Evolutionary conservation across 768 basidiomycete species (phyloP).

Genomic region (Lyophyllum semitale): DNA sequence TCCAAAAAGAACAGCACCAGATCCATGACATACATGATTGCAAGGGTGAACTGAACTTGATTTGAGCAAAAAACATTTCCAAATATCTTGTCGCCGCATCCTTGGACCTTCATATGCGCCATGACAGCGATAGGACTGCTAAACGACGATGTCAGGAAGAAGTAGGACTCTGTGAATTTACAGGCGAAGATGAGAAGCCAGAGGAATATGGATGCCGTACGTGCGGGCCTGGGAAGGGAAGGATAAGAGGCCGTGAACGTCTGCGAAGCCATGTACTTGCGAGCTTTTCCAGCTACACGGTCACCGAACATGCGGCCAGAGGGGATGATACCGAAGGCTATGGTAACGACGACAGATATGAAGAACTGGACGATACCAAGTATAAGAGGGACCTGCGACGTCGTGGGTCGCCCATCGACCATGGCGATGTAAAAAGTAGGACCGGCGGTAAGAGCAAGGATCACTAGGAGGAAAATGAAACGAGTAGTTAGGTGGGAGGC

Average conservation of each 20-base stretch:
- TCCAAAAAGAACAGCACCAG: constrained; percentile 97
- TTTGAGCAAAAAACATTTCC: constrained; percentile 83
- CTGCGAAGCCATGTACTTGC: constrained; percentile 98
- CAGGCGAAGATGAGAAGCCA: constrained; percentile 96
- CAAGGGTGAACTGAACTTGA: constrained; percentile 90
- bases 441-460: constrained; percentile 89
- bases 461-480: constrained; percentile 86
- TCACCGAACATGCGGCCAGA: constrained; percentile 99
- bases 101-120: constrained; percentile 92
- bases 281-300: constrained; percentile 93
- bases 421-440: constrained; percentile 93
- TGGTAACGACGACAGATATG: constrained; percentile 80
- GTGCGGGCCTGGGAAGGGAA: constrained; percentile 65
- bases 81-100: constrained; percentile 84
- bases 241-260: constrained; percentile 99
- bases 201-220: constrained; percentile 80
- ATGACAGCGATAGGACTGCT: constrained; percentile 94
- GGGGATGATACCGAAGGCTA: constrained; percentile 86
- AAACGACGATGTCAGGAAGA: constrained; percentile 98
- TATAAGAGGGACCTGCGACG: constrained; percentile 80
- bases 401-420: constrained; percentile 66
- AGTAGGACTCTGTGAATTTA: constrained; percentile 97
- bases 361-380: constrained; percentile 93
- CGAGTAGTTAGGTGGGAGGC: constrained; percentile 95
- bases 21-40: constrained; percentile 99